These are phyloP conservation scores for Vanderwaltozyma polyspora DNA, from an alignment of 805 yeast species.

Conservation along the genomic window DNA sequence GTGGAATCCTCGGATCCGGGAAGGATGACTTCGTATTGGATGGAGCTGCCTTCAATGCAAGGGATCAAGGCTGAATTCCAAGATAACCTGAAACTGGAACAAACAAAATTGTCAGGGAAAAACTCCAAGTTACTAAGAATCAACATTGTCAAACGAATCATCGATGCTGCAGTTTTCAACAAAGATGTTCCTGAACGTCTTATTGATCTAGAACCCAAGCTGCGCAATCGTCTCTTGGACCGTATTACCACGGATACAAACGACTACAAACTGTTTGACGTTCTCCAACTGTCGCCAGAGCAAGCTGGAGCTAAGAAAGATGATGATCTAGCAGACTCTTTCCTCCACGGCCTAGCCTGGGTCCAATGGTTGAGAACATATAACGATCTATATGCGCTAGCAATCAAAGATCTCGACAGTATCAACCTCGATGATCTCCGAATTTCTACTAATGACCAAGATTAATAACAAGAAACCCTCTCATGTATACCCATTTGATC, in stretches of 20 bases:
- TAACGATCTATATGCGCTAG: slow-evolving; percentile 1
- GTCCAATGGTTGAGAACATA: slow-evolving; percentile 29
- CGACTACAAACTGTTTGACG: slow-evolving; percentile 40
- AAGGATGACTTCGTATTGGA: slow-evolving; percentile 21
- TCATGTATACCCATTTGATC: background rate
- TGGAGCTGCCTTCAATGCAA: background rate
- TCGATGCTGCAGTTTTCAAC: background rate
- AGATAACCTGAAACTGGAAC: background rate
- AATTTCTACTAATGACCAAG: too few species aligned
- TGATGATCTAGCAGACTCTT: slow-evolving; percentile 57
- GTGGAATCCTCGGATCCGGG: slow-evolving; percentile 22
- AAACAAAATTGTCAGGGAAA: background rate
- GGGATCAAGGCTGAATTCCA: background rate
- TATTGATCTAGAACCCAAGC: background rate
- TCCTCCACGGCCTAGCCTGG: slow-evolving; percentile 50
- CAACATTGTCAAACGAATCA: background rate
- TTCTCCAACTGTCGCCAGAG: slow-evolving; percentile 60
- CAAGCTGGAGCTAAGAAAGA: slow-evolving; percentile 31
- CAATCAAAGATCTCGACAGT: background rate
- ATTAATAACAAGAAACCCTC: too few species aligned
- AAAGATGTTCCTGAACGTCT: background rate
- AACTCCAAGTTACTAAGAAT: background rate
- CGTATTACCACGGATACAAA: background rate
- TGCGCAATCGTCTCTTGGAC: background rate
- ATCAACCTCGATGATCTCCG: background rate